Conservation (phyloP, 306 rosid genomes). For the Casuarina equisetifolia region DNA sequence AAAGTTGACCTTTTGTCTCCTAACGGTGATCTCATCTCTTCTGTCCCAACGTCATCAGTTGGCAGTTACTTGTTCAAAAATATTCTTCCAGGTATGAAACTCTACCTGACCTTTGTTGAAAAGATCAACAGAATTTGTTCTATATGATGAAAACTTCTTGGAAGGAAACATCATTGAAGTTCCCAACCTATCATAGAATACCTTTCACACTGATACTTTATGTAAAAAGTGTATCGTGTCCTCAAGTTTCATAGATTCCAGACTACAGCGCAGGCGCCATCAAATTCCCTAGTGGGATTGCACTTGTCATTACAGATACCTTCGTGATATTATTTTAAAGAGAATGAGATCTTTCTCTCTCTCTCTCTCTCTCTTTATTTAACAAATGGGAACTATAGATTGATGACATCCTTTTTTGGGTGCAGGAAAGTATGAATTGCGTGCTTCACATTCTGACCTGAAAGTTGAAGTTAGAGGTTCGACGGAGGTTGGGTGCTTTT, state of each 20-base stretch:
- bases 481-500: slow-evolving; percentile 58
- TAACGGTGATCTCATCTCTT: slow-evolving; percentile 60
- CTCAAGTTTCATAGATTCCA: background rate
- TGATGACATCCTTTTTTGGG: slow-evolving; percentile 18
- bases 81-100: slow-evolving; percentile 75
- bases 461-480: slow-evolving; percentile 78
- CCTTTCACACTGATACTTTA: background rate
- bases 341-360: background rate
- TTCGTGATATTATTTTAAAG: slow-evolving; percentile 1
- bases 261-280: background rate
- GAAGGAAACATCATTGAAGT: slow-evolving; percentile 18
- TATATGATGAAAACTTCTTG: slow-evolving; percentile 12
- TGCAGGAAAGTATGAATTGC: slow-evolving; percentile 81
- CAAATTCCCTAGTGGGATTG: background rate
- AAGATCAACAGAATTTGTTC: slow-evolving; percentile 10
- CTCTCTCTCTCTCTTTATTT: slow-evolving; percentile 11
- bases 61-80: slow-evolving; percentile 81
- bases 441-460: slow-evolving; percentile 77
- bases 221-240: background rate
- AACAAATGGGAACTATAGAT: slow-evolving; percentile 14
- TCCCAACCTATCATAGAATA: background rate
- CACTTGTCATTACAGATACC: background rate
- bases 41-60: slow-evolving; percentile 63
- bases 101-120: slow-evolving; percentile 21
- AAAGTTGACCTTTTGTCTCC: slow-evolving; percentile 76